Base-by-base conservation (phyloP, 164 flowering plant species). In the Umbellularia californica region DNA sequence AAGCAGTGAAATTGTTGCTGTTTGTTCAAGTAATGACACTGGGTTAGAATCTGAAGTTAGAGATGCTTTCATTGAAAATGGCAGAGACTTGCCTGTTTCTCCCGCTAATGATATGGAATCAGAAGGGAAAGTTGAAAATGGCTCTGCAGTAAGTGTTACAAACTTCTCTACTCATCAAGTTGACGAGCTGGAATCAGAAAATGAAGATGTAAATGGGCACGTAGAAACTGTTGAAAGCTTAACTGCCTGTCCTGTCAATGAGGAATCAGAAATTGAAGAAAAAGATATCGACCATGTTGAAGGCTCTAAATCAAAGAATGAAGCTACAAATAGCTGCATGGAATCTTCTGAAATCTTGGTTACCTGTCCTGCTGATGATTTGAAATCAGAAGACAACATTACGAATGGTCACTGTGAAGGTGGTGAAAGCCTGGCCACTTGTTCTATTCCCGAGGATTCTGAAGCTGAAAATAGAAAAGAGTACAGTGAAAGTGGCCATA, bases 1-100 rank as follows among this genome's bases (percentile, higher is more conserved):
- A 71, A 52, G 47, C 65, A 66, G 70, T 67, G 69, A 75, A 72
- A 71, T 71, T 70, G 27, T 58, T 30, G 66, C 71, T 76, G 15
- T 10, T 62, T 23, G 1, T 58, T 58, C 71, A 60, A 63, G n/a
- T 63, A 65, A 58, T 22, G 65, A 28, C 62, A 35, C 25, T 10
- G 30, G 13, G 25, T 14, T 62, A 47, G 74, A 70, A 28, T 24
- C 69, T 19, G 66, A 58, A 76, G 58, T 74, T 71, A 69, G 58
- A 20, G 62, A 74, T 74, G 72, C 24, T 20, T 73, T 66, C 25
- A 55, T 22, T 68, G 73, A 77, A 66, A 70, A 65, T 14, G 66
- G 28, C 20, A 58, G 67, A 24, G 63, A 50, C 28, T 22, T 64
- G 27, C n/a, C 70, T 68, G 35, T 25, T 52, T 63, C 23, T 35